Evolutionary conservation across 768 basidiomycete species (phyloP), one percentile per base, ranked within the genome.

Genomic region (Lactarius sp.): DNA sequence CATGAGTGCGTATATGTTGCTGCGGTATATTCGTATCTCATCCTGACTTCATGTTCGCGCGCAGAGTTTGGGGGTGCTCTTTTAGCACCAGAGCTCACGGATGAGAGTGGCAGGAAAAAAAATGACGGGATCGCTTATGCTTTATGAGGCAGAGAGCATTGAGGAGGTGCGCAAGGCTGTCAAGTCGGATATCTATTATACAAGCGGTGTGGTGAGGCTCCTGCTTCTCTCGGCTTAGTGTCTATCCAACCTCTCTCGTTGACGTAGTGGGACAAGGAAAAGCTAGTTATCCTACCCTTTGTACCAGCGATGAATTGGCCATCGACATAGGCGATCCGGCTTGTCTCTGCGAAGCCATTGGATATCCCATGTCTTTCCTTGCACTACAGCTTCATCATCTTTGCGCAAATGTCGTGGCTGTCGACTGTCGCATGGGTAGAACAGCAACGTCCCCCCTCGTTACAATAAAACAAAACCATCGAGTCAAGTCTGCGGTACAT

Each of bases 121-220:
- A 60, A 62, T 73, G 63, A 51, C 66, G 20, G 73, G 73, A 36
- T 74, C 73, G 3, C 56, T 70, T 59, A 6, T 71, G 34, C 46
- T 74, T 42, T 57, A 67, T 16, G 58, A 67, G 49, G 72, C 67
- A 12, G 64, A 56, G 33, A 66, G 59, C 33, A 44, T 74, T 16
- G 73, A 72, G 53, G 69, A 68, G 33, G 72, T 69, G 27, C 64
- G 65, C 46, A 60, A 65, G 56, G 50, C 49, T 20, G 59, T 74
- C 12, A 72, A 74, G 58, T 54, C 56, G 12, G 73, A 74, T 52
- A 57, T 69, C 13, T 74, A 74, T 53, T 74, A 62, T 57, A 70
- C 51, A 18, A 51, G 50, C 18, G 69, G 66, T 44, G 73, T 74
- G 36, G 73, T 74, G 58, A 54, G 73, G 3, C 36, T 41, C 52